phyloP scores from a whole-genome alignment of 2,329 filamentous ascomycete species.

The Xylariaceae sp. region DNA sequence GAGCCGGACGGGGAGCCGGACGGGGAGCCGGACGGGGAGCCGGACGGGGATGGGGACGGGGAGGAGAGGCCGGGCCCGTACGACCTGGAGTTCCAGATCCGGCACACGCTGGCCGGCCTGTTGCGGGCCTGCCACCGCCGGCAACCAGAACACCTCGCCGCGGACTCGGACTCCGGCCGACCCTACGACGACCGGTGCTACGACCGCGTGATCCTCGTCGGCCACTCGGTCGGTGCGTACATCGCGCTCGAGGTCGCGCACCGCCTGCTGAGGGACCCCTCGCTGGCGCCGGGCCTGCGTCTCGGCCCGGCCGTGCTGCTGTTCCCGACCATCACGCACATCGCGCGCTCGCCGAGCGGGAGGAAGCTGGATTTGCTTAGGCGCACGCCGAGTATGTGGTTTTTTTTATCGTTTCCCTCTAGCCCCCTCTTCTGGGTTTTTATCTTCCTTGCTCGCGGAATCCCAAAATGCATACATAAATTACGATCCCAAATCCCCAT shows the following conservation, averaged over 20 bases:
- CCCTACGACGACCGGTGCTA: slow-evolving; percentile 32
- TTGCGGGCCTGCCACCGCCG: slow-evolving; percentile 23
- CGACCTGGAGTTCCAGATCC: slow-evolving; percentile 47
- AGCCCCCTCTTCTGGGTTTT: too few species aligned
- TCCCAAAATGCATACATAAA: too few species aligned
- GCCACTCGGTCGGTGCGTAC: slow-evolving; percentile 69
- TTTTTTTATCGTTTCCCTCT: too few species aligned
- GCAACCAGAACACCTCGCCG: slow-evolving; percentile 4
- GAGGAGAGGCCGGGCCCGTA: slow-evolving; percentile 39
- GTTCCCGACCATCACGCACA: slow-evolving; percentile 68
- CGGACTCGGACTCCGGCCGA: slow-evolving; percentile 3
- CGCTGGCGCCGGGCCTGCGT: slow-evolving; percentile 28
- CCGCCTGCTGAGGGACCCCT: slow-evolving; percentile 37
- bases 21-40: too few species aligned
- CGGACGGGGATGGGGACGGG: too few species aligned
- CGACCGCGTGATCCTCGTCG: slow-evolving; percentile 57
- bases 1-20: too few species aligned
- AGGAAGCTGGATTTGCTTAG: slow-evolving; percentile 39
- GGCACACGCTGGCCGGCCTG: slow-evolving; percentile 32
- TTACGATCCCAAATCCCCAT: too few species aligned
- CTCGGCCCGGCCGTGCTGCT: slow-evolving; percentile 54
- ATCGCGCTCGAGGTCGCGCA: slow-evolving; percentile 62
- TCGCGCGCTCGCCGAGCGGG: slow-evolving; percentile 56
- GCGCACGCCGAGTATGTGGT: slow-evolving; percentile 30
- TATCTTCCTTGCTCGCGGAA: too few species aligned